These are phyloP conservation scores for Toxoplasma gondii DNA, from an alignment of 169 alveolate species.

Conservation along the genomic window DNA sequence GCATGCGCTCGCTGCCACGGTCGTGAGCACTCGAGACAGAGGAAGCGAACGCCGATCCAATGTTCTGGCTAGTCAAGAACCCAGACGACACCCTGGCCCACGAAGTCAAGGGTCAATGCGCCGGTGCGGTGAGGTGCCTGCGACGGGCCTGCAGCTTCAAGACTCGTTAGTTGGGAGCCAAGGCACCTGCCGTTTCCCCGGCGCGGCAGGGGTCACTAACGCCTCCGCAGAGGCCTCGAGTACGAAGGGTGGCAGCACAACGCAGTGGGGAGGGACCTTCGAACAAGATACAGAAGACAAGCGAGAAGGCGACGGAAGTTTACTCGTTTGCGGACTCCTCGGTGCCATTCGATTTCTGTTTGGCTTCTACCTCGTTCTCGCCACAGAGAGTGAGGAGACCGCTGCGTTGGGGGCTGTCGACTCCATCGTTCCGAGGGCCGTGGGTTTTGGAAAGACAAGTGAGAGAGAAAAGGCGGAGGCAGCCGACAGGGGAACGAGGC, in stretches of 20 bases:
- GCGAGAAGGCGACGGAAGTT: background rate
- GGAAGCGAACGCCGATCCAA: background rate
- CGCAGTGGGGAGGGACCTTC: background rate
- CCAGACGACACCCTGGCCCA: background rate
- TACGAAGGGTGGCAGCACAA: background rate
- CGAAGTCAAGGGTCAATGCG: background rate
- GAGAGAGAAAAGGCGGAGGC: background rate
- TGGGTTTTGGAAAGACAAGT: background rate
- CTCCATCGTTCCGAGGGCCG: background rate
- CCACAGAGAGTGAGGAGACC: background rate
- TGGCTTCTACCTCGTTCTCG: constrained; percentile 18
- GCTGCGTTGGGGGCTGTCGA: background rate
- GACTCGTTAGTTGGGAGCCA: background rate
- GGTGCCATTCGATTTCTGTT: constrained; percentile 29
- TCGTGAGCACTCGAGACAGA: background rate
- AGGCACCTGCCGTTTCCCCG: background rate
- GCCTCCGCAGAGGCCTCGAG: background rate
- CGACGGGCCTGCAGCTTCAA: background rate
- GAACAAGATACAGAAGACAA: background rate
- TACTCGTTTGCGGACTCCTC: background rate
- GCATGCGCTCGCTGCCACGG: background rate
- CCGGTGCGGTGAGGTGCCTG: background rate
- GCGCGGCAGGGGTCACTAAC: background rate
- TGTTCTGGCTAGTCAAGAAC: too few species aligned
- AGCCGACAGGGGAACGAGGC: background rate